phyloP scores from a whole-genome alignment of 208 protist species.

The Crithidia acanthocephali region DNA sequence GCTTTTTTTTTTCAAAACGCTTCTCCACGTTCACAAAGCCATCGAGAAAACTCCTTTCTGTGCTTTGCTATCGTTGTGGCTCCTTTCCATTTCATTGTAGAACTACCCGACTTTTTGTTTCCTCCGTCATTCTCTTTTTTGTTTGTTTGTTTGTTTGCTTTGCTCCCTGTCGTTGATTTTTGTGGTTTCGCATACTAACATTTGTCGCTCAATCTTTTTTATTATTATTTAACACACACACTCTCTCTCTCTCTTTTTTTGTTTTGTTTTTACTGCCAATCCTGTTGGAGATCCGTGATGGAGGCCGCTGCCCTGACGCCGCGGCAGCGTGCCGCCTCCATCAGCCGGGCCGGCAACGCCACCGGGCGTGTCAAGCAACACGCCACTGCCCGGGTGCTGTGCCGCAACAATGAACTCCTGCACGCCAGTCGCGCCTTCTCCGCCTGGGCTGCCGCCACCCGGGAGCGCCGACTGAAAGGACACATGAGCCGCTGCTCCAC shows the following conservation, averaged over 20 bases:
- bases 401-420: constrained; percentile 28
- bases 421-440: constrained; percentile 31
- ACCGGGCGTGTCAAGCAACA: constrained; percentile 12
- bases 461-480: constrained; percentile 37
- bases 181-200: too few species aligned
- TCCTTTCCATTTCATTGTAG: constrained; percentile 4
- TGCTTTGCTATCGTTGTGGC: too few species aligned
- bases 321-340: not conserved
- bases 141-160: constrained; percentile 23
- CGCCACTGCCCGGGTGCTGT: constrained; percentile 17
- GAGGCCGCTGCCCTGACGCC: not conserved
- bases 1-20: too few species aligned
- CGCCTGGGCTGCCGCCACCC: constrained; percentile 40
- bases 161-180: not conserved
- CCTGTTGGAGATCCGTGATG: not conserved
- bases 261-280: too few species aligned
- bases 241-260: not conserved
- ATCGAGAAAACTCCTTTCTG: too few species aligned
- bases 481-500: constrained; percentile 76
- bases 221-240: not conserved
- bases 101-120: not conserved
- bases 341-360: constrained; percentile 3
- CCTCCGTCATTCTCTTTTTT: constrained; percentile 6
- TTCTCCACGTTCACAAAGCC: too few species aligned
- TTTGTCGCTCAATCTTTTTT: too few species aligned